Percentiles rank a stretch among this genome's conserved stretches.
phyloP scores from a whole-genome alignment of 2,329 filamentous ascomycete genomes.

The Nemania serpens region DNA sequence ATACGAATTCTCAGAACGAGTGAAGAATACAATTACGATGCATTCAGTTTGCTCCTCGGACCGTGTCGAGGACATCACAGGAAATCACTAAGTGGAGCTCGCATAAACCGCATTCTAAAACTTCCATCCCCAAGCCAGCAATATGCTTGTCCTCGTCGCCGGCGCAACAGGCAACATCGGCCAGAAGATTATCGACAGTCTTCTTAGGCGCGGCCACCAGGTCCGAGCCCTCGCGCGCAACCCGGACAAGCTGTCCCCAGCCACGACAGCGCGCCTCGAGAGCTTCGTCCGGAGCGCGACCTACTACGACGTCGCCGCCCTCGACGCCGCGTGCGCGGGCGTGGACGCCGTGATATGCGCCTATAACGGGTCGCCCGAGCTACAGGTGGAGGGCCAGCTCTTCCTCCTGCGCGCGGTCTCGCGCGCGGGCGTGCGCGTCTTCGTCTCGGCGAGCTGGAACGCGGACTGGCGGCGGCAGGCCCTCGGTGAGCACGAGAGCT shows the following conservation, averaged over 20 bases:
- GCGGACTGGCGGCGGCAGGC: constrained; percentile 27
- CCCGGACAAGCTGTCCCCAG: constrained; percentile 36
- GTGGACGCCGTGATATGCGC: constrained; percentile 45
- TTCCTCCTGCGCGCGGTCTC: constrained; percentile 45
- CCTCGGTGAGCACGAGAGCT: constrained; percentile 41
- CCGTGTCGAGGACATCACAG: neutral
- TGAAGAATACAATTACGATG: neutral
- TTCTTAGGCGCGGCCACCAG: constrained; percentile 38
- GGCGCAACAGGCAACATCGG: constrained; percentile 45
- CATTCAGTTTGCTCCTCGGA: neutral
- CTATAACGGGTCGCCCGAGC: constrained; percentile 34
- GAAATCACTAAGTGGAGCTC: neutral
- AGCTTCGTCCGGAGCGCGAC: constrained; percentile 33
- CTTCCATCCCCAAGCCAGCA: neutral
- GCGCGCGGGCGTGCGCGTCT: constrained; percentile 39
- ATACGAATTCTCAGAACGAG: neutral
- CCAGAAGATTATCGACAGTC: constrained; percentile 35
- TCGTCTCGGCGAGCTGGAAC: constrained; percentile 29
- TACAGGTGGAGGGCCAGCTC: constrained; percentile 43
- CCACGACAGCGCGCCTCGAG: constrained; percentile 34
- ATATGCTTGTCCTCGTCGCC: constrained; percentile 45
- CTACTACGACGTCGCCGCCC: constrained; percentile 39
- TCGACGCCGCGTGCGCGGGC: constrained; percentile 40
- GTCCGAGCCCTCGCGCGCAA: constrained; percentile 44
- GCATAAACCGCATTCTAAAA: neutral